phyloP scores from a whole-genome alignment of 2,329 filamentous ascomycete genomes.

The Penicillium sp. region DNA sequence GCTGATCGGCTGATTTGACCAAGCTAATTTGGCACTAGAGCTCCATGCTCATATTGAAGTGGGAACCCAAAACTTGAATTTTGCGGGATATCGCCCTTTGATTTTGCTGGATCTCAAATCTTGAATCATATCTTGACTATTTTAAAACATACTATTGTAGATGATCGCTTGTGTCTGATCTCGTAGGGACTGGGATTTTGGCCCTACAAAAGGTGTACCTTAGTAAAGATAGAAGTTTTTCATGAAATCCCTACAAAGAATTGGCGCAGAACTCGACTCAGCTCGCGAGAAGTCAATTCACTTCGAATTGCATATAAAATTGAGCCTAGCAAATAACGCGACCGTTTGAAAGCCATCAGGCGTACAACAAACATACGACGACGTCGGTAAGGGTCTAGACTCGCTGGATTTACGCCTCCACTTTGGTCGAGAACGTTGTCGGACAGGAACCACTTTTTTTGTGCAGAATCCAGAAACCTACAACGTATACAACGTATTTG shows the following conservation, averaged over 20 bases:
- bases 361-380: background rate
- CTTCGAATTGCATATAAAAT: background rate
- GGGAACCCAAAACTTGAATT: background rate
- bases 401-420: background rate
- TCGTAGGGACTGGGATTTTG: no score
- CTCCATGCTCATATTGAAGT: background rate
- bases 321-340: background rate
- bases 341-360: background rate
- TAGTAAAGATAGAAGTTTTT: no score
- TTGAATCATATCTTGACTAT: background rate
- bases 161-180: no score
- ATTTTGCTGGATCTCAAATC: background rate
- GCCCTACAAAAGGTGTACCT: no score
- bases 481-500: background rate
- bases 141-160: background rate
- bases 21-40: background rate
- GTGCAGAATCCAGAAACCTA: background rate
- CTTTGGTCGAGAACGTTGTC: background rate
- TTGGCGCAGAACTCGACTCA: background rate
- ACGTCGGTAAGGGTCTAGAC: background rate
- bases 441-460: background rate
- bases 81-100: background rate
- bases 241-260: no score
- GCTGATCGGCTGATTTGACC: background rate
- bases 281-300: background rate